Conservation (phyloP, 192 early-diverging fungal genomes). For the Coemansia umbellata region DNA sequence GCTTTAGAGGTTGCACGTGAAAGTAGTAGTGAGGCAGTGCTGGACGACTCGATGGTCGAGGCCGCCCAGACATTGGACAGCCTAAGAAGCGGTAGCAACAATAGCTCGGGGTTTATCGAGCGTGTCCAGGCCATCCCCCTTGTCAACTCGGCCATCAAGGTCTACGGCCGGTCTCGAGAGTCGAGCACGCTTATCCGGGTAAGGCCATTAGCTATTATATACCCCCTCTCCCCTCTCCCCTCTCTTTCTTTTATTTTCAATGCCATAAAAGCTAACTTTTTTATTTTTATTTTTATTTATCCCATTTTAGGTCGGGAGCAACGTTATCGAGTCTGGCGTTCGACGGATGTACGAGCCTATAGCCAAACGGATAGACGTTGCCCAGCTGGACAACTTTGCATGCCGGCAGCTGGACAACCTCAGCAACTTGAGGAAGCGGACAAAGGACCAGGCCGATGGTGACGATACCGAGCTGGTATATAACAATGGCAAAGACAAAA, state of each 20-base stretch:
- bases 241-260: neutral
- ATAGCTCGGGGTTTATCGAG: constrained; percentile 56
- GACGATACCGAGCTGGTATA: neutral
- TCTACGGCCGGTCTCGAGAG: constrained; percentile 70
- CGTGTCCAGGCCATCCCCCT: constrained; percentile 76
- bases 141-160: constrained; percentile 70
- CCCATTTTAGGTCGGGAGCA: constrained; percentile 51
- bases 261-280: neutral
- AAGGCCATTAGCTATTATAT: neutral
- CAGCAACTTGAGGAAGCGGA: constrained; percentile 36
- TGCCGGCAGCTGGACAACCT: constrained; percentile 69
- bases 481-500: neutral
- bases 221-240: neutral
- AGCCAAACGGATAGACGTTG: constrained; percentile 67
- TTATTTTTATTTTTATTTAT: neutral
- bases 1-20: constrained; percentile 17
- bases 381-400: constrained; percentile 71
- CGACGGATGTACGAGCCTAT: constrained; percentile 69
- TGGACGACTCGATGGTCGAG: constrained; percentile 12
- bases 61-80: constrained; percentile 23
- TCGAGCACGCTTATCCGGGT: constrained; percentile 49
- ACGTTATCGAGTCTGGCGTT: constrained; percentile 74
- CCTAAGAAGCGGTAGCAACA: constrained; percentile 1
- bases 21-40: too few relatives aligned
- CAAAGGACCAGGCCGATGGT: constrained; percentile 31